Evolutionary conservation across 768 basidiomycete species (phyloP), one percentile per base, ranked within the genome.

Genomic region (Boletus rubescentipes): DNA sequence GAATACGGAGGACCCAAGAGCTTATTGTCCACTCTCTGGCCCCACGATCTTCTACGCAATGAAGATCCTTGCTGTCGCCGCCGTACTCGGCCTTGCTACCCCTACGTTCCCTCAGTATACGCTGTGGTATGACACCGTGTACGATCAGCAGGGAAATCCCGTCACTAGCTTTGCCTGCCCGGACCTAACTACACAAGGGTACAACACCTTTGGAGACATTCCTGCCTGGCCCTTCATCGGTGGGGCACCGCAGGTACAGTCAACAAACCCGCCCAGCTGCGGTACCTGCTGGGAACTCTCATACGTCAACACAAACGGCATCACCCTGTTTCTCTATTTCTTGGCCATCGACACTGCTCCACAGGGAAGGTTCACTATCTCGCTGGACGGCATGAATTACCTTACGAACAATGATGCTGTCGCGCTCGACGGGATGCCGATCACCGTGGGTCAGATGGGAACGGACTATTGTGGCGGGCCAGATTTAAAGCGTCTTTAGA

Each of bases 281-380:
- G 83, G 83, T 2, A 76, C 77, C 23, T 87, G 86, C 67, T 87
- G 83, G 83, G 50, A 74, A 53, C 64, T 87, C 57, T 77, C 78
- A 6, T 85, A 76, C 67, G 72, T 73, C 35, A 11, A 54, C 47
- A 23, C 49, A 5, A 43, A 56, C 6, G 72, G 73, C 5, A 58
- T 51, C 1, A 61, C 61, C 21, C 74, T 54, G 51, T 76, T 63
- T 48, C 72, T 85, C 65, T 76, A 74, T 39, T 63, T 86, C 12
- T 65, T 79, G 2, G 85, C 79, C 2, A 70, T 88, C 21, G 83
- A 87, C 60, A 70, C 75, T 43, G 73, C 80, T 6, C 56, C 58
- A 14, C 21, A n/a, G 30, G 58, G 63, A 0, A 72, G 71, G n/a
- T 26, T 26, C 26, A 26, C 4, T 6, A 26, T 26, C 26, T 26